These are phyloP conservation scores for Diaporthe humulicola DNA, from an alignment of 2,329 filamentous ascomycete species.

Conservation along the genomic window DNA sequence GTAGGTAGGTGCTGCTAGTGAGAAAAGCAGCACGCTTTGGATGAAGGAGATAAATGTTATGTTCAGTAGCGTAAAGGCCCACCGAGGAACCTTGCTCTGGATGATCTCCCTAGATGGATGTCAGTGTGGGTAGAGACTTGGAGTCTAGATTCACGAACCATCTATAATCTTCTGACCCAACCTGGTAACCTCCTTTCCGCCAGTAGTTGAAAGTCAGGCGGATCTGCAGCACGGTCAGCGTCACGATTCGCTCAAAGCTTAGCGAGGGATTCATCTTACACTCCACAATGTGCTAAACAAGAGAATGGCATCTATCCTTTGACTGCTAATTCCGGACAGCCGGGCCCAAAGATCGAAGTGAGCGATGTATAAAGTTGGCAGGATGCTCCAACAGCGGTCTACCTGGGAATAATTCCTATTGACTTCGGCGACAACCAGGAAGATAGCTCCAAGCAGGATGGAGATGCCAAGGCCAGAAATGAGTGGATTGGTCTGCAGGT, in stretches of 20 bases:
- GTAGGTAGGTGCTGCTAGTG: slow-evolving; percentile 84
- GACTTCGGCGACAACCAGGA: slow-evolving; percentile 83
- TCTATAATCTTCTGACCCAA: slow-evolving; percentile 95
- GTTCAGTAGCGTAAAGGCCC: slow-evolving; percentile 87
- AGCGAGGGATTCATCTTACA: slow-evolving; percentile 62
- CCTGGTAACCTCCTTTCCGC: slow-evolving; percentile 90
- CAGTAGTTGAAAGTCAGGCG: slow-evolving; percentile 97
- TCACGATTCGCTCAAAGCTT: background rate
- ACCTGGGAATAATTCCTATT: slow-evolving; percentile 98
- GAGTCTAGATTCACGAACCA: slow-evolving; percentile 64
- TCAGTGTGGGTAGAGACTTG: slow-evolving; percentile 41
- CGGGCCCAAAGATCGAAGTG: slow-evolving; percentile 90
- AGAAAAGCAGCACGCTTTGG: slow-evolving; percentile 86
- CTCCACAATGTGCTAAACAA: slow-evolving; percentile 83
- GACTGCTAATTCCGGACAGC: slow-evolving; percentile 76
- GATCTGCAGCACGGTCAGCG: slow-evolving; percentile 59
- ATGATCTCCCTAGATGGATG: slow-evolving; percentile 72
- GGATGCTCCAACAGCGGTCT: slow-evolving; percentile 90
- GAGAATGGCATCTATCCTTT: slow-evolving; percentile 79
- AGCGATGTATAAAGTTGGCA: slow-evolving; percentile 87
- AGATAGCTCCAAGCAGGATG: slow-evolving; percentile 76
- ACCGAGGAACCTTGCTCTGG: slow-evolving; percentile 71
- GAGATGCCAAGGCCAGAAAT: slow-evolving; percentile 81
- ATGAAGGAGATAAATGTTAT: slow-evolving; percentile 87
- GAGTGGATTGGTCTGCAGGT: slow-evolving; percentile 88